Conservation (phyloP, 176 grass and related monocot genomes). For the Oryza brachyantha region DNA sequence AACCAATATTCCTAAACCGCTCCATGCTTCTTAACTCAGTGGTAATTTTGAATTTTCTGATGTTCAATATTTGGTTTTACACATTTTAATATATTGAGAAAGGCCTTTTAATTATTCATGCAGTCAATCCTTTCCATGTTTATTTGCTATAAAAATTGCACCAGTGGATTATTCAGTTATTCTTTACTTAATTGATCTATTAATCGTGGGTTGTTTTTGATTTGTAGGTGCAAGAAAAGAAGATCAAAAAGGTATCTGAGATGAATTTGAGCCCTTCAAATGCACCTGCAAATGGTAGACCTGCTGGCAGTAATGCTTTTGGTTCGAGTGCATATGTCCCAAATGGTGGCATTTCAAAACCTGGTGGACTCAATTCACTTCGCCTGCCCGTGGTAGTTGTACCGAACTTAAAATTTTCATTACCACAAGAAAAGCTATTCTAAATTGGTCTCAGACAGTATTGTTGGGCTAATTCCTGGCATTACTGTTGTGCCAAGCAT, state of each 20-base stretch:
- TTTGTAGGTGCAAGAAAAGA: conserved; percentile 96
- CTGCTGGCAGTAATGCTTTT: conserved; percentile 32
- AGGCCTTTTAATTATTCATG: background rate
- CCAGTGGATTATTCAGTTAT: background rate
- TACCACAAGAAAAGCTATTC: background rate
- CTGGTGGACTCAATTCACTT: conserved; percentile 50
- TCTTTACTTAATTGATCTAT: conserved; percentile 13
- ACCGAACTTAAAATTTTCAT: conserved; percentile 37
- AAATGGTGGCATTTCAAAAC: conserved; percentile 54
- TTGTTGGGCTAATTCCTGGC: conserved; percentile 4
- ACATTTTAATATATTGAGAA: background rate
- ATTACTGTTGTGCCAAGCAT: background rate
- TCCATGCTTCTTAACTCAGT: background rate
- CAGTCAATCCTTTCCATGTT: background rate
- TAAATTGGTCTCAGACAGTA: background rate
- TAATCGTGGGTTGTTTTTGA: conserved; percentile 11
- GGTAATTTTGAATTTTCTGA: conserved; percentile 20
- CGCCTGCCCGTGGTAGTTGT: conserved; percentile 93
- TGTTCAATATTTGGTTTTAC: conserved; percentile 7
- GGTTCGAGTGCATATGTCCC: conserved; percentile 31
- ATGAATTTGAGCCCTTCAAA: conserved; percentile 73
- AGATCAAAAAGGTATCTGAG: conserved; percentile 82
- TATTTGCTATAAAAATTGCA: background rate
- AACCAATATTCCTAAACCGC: background rate
- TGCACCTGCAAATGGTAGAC: conserved; percentile 54